Evolutionary conservation across 768 basidiomycete species (phyloP).

Genomic region (Tephrocybe sp.): DNA sequence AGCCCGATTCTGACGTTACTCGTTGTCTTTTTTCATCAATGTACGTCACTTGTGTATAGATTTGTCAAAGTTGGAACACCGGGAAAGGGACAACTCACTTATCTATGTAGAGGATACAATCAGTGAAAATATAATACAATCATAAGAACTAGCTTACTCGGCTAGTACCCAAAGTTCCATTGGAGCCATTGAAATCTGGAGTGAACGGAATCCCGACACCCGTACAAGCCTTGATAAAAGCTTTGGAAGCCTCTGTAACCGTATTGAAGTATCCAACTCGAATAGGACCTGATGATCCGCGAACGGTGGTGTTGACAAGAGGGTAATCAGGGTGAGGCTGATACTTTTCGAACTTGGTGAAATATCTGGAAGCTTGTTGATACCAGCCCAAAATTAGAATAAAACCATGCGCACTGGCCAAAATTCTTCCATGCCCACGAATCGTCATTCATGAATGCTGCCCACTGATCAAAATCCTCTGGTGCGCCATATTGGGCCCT

Average conservation of each 20-base stretch:
- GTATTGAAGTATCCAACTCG: conserved; percentile 57
- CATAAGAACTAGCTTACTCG: conserved; percentile 40
- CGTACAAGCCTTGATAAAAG: conserved; percentile 57
- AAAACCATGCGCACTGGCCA: conserved; percentile 32
- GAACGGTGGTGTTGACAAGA: conserved; percentile 45
- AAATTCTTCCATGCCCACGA: conserved; percentile 66
- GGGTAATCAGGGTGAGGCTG: conserved; percentile 51
- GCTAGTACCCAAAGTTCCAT: conserved; percentile 61
- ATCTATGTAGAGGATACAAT: conserved; percentile 28
- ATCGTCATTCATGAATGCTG: conserved; percentile 48
- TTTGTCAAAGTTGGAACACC: background rate
- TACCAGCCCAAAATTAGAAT: background rate
- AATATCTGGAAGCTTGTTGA: conserved; percentile 45
- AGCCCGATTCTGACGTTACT: conserved; percentile 65
- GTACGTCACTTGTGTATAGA: conserved; percentile 57
- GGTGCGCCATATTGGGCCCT: conserved; percentile 71
- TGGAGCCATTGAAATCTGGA: conserved; percentile 62
- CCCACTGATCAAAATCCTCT: conserved; percentile 74
- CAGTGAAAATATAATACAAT: background rate
- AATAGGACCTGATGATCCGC: conserved; percentile 57
- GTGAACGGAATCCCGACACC: conserved; percentile 56
- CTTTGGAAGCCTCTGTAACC: conserved; percentile 41
- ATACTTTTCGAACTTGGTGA: conserved; percentile 67
- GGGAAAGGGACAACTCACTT: conserved; percentile 31
- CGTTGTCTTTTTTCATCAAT: conserved; percentile 51